Evolutionary conservation across 306 rosid species (phyloP).

Genomic region (Prinsepia uniflora): DNA sequence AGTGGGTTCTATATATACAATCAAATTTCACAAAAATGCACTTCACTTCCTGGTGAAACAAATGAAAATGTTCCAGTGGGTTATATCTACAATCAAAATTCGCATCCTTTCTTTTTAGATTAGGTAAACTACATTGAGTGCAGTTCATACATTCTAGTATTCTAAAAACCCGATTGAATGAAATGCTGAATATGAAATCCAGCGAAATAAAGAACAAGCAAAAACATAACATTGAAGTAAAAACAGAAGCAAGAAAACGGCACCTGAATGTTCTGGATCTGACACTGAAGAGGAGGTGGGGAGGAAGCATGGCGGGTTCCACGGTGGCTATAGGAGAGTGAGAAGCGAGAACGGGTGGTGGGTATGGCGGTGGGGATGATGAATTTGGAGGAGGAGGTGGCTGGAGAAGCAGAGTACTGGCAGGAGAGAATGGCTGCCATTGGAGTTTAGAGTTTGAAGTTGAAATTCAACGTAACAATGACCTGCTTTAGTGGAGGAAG

Average conservation of each 20-base stretch:
- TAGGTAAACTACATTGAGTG: neutral
- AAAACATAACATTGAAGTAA: neutral
- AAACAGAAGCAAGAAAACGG: conserved; percentile 13
- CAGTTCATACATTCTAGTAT: neutral
- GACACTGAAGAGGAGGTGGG: conserved; percentile 41
- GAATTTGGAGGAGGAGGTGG: conserved; percentile 38
- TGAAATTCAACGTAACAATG: conserved; percentile 28
- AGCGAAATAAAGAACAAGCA: neutral
- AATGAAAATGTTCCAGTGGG: conserved; percentile 4
- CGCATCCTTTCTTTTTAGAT: neutral
- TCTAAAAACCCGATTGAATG: neutral
- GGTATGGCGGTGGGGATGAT: conserved; percentile 25
- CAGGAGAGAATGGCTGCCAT: conserved; percentile 70
- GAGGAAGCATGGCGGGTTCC: conserved; percentile 51
- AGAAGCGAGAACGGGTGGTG: conserved; percentile 34
- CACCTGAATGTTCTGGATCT: conserved; percentile 42
- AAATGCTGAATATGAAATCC: neutral
- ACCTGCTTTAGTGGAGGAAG: neutral
- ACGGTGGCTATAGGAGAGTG: conserved; percentile 36
- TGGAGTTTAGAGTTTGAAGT: neutral
- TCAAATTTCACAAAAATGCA: conserved; percentile 34
- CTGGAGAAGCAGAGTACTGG: conserved; percentile 40
- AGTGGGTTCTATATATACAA: neutral
- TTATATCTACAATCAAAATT: neutral
- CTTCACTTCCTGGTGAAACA: conserved; percentile 19